These are phyloP conservation scores for Lithocarpus polystachyus DNA, from an alignment of 306 rosid genomes.

Conservation along the genomic window DNA sequence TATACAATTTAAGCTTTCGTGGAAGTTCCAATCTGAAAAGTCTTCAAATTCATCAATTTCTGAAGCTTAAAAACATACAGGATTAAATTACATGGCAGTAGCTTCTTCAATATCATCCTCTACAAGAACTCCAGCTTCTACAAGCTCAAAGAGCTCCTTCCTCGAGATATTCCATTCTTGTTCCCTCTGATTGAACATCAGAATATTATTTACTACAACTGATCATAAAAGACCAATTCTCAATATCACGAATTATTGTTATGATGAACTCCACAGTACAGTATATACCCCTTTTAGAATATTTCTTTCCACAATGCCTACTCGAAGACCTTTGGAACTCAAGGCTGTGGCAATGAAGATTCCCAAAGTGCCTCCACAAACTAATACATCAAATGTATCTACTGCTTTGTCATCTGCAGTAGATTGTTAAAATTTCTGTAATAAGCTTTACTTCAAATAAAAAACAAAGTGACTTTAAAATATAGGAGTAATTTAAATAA, in stretches of 20 bases:
- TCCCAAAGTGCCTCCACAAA: slow-evolving; percentile 96
- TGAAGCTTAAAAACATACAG: slow-evolving; percentile 54
- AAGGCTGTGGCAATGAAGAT: slow-evolving; percentile 90
- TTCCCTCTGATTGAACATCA: slow-evolving; percentile 64
- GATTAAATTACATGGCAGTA: slow-evolving; percentile 68
- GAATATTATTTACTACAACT: slow-evolving; percentile 15
- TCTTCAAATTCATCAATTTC: neutral
- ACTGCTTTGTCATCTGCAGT: slow-evolving; percentile 46
- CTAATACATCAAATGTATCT: slow-evolving; percentile 72
- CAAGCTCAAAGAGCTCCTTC: slow-evolving; percentile 84
- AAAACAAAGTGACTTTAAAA: too few relatives aligned
- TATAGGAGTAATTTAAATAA: slow-evolving; percentile 17
- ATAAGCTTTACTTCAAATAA: too few relatives aligned
- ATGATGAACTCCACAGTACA: slow-evolving; percentile 21
- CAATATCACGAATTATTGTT: neutral
- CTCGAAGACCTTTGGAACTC: slow-evolving; percentile 77
- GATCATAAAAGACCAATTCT: neutral
- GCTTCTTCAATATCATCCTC: slow-evolving; percentile 66
- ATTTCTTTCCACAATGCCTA: slow-evolving; percentile 79
- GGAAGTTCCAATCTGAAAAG: too few relatives aligned
- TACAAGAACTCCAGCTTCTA: slow-evolving; percentile 67
- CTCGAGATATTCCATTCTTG: slow-evolving; percentile 97
- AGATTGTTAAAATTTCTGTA: too few relatives aligned
- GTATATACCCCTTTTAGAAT: slow-evolving; percentile 72
- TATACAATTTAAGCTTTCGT: too few relatives aligned